These are phyloP conservation scores for Solanum sejunctum DNA, from an alignment of 257 asterid species.

Conservation along the genomic window DNA sequence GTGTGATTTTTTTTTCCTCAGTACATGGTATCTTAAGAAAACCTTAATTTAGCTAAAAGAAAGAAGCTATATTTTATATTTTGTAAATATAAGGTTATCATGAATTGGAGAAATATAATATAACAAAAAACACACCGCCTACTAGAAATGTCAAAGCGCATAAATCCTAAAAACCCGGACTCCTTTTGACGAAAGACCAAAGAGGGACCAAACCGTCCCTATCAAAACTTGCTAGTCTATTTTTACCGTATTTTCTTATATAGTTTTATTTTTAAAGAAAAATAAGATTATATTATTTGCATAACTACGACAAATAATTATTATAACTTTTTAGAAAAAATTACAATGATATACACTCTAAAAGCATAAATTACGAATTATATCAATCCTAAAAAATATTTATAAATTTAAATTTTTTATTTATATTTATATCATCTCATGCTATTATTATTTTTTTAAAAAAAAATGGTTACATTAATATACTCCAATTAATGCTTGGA, in stretches of 20 bases:
- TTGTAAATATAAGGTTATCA: background rate
- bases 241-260: background rate
- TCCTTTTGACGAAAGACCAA: constrained; percentile 10
- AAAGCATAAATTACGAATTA: too few species aligned
- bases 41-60: background rate
- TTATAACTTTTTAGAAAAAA: background rate
- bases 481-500: too few species aligned
- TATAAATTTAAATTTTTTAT: too few species aligned
- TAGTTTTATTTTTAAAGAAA: background rate
- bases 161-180: constrained; percentile 21
- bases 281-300: too few species aligned
- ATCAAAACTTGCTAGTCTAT: background rate
- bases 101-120: background rate
- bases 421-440: too few species aligned
- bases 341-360: too few species aligned
- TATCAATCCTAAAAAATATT: too few species aligned
- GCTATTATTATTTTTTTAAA: too few species aligned
- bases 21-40: background rate
- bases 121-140: constrained; percentile 2
- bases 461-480: too few species aligned
- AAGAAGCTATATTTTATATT: background rate
- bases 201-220: background rate
- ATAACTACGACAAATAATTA: background rate
- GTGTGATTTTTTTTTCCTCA: background rate
- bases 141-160: constrained; percentile 7